Base-by-base conservation (phyloP, 2,329 filamentous ascomycete genomes). In the Phaeosphaeriaceae sp. region DNA sequence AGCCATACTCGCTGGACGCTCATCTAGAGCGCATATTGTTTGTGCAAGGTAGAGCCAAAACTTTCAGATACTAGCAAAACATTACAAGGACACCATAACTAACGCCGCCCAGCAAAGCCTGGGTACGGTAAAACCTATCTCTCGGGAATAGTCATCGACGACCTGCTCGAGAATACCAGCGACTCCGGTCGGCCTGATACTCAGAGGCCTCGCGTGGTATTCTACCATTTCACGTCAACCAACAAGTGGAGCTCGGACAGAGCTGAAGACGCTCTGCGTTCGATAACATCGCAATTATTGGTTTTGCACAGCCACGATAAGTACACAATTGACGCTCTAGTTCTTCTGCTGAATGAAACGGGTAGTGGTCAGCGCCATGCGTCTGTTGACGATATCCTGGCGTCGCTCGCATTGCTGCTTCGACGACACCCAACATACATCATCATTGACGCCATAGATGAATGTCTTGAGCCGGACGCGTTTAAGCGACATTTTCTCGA, bases 111-210 rank as follows among this genome's bases (percentile, higher is more conserved):
- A 48, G 46, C 46, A 13, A 48, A 48, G 24, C 46, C 46, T 24
- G 46, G 46, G 13, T 48, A 48, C 25, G 46, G 46, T 17, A 48
- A 48, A n/a, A 48, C 46, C 20, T 48, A 48, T n/a, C 46, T 48
- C 10, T 48, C 46, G 9, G 24, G 46, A 22, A 48, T 48, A 2
- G 24, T 48, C 21, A 48, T 48, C 21, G 46, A 48, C 24, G 46
- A 48, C 25, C 21, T 48, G 21, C 40, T 42, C 40, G 40, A 42
- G 19, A 20, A 24, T 25, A 27, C 46, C 9, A 17, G 19, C 6
- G 19, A 42, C 19, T 6, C 6, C 4, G 15, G 19, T 20, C 40
- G 6, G 19, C 15, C 40, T 42, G n/a, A 48, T 13, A 21, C 24
- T 17, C 46, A 24, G 21, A 13, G 15, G 20, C 46, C 46, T 17